Evolutionary conservation across 2,329 filamentous ascomycete species (phyloP).

Genomic region (Zarea fungicola): DNA sequence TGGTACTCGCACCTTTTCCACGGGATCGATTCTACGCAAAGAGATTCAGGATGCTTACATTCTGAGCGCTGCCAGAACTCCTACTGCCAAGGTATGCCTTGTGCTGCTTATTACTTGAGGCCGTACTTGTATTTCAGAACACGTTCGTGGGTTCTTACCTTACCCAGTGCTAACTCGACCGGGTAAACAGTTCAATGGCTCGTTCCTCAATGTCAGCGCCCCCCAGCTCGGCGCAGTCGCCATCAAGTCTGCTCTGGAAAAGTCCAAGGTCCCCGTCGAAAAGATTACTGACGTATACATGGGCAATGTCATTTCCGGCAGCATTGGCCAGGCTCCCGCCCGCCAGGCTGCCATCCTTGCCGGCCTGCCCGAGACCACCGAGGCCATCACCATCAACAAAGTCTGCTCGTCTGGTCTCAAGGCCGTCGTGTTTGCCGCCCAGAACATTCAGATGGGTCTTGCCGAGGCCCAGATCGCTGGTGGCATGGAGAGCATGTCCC

Average conservation of each 20-base stretch:
- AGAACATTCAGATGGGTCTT: slow-evolving; percentile 89
- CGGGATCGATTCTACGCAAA: slow-evolving; percentile 40
- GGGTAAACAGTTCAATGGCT: slow-evolving; percentile 76
- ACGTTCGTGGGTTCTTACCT: background rate
- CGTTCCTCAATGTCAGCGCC: slow-evolving; percentile 75
- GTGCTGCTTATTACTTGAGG: background rate
- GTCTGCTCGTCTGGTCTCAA: slow-evolving; percentile 96
- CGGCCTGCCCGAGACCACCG: slow-evolving; percentile 72
- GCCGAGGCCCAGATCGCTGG: slow-evolving; percentile 86
- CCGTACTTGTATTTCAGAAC: background rate
- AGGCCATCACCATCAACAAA: slow-evolving; percentile 94
- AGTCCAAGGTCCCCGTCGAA: slow-evolving; percentile 73
- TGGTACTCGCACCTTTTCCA: slow-evolving; percentile 41
- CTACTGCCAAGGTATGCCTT: slow-evolving; percentile 69
- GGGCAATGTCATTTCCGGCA: slow-evolving; percentile 86
- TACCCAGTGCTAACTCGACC: background rate
- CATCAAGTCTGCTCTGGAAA: slow-evolving; percentile 85
- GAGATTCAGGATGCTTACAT: slow-evolving; percentile 93
- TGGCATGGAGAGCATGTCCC: slow-evolving; percentile 97
- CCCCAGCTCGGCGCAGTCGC: slow-evolving; percentile 85
- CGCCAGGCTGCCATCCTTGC: slow-evolving; percentile 88
- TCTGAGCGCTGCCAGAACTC: slow-evolving; percentile 81
- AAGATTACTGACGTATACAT: slow-evolving; percentile 93
- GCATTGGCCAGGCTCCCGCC: slow-evolving; percentile 83
- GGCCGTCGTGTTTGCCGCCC: slow-evolving; percentile 81